A percentile compares a stretch with the other conserved stretches of the same genome.
Conservation (phyloP, 108 stramenopile species). For the Cyclotella atomus region DNA sequence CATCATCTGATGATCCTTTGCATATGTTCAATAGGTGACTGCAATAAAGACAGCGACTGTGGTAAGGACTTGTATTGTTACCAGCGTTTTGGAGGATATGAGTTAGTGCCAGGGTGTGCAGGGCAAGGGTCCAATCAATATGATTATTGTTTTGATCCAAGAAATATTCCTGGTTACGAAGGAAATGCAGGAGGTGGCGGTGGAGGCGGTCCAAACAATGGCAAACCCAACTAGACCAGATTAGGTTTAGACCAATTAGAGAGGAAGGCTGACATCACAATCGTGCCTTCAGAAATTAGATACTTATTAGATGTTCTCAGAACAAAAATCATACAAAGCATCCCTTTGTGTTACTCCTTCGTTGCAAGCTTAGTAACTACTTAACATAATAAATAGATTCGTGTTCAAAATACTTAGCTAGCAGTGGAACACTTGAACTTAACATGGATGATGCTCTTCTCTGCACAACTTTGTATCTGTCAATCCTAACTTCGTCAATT, state of each 20-base stretch:
- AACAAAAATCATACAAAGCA: no score
- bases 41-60: constrained; percentile 20
- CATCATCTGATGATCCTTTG: background rate
- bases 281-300: no score
- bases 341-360: no score
- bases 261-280: no score
- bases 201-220: background rate
- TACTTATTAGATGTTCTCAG: no score
- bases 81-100: constrained; percentile 19
- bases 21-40: constrained; percentile 10
- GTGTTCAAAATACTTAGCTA: no score
- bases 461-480: no score
- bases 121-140: constrained; percentile 29
- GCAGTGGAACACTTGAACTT: no score
- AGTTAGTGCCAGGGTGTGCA: constrained; percentile 42
- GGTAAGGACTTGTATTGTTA: constrained; percentile 32
- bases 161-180: constrained; percentile 14
- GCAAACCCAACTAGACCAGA: background rate
- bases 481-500: background rate
- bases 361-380: no score
- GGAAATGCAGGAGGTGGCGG: background rate
- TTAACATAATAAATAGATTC: no score
- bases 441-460: no score
- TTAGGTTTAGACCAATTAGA: no score
- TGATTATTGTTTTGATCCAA: constrained; percentile 46